A percentile compares a stretch with the other conserved stretches of the same genome.
Conservation (phyloP, 129 eudicot species). For the Heracleum sosnowskyi region DNA sequence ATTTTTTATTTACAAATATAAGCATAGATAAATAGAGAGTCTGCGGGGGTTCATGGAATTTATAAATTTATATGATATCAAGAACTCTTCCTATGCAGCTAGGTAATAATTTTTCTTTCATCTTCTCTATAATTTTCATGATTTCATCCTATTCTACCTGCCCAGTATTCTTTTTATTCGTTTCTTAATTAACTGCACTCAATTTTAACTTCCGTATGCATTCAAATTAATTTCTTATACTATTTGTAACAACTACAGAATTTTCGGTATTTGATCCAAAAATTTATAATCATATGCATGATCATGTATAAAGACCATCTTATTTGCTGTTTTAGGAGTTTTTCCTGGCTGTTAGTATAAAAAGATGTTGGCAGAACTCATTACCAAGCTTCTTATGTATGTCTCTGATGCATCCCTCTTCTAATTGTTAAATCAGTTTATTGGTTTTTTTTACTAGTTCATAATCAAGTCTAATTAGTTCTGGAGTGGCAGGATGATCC, state of each 20-base stretch:
- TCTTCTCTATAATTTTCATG: background rate
- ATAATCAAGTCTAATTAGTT: background rate
- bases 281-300: background rate
- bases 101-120: slow-evolving; percentile 8
- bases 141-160: background rate
- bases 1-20: too few species aligned
- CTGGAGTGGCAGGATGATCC: slow-evolving; percentile 48
- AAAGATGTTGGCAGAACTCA: slow-evolving; percentile 72
- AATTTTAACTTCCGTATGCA: background rate
- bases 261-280: background rate
- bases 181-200: background rate
- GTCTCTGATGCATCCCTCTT: slow-evolving; percentile 17
- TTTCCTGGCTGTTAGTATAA: background rate
- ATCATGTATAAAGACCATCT: background rate
- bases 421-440: too few species aligned
- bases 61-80: background rate
- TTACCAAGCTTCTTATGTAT: slow-evolving; percentile 62
- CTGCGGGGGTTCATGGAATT: background rate
- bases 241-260: background rate
- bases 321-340: background rate
- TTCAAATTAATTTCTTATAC: background rate
- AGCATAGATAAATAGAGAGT: background rate
- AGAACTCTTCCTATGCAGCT: slow-evolving; percentile 14
- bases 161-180: background rate
- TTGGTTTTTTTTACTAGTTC: background rate